Base-by-base conservation (phyloP, 2,329 filamentous ascomycete species). In the Tolypocladium endophyticum region DNA sequence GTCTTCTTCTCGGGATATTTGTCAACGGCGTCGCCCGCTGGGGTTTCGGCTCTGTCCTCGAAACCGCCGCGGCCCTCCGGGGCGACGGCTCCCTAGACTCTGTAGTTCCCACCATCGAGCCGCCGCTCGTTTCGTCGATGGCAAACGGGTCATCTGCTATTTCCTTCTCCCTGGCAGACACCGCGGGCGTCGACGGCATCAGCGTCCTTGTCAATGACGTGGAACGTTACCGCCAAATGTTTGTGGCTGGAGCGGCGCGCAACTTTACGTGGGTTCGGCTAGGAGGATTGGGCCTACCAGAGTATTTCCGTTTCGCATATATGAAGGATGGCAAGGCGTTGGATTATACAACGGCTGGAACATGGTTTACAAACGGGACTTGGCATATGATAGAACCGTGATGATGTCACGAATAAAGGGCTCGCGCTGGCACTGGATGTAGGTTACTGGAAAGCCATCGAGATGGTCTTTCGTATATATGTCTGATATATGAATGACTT, bases 1-100 rank as follows among this genome's bases (percentile, higher is more conserved):
- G 94, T 14, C 77, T 99, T 1, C 79, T 99, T 0, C 77, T 97
- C 11, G 94, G 94, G 0, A 81, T 97, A 0, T 97, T 97, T 72
- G 87, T 97, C 75, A 97, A 97, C 70, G 93, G 94, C 57, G 86
- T 94, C 61, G 93, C 92, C 4, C 83, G 93, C 54, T 97, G 94
- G 94, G 93, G 92, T 0, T 99, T 96, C 71, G 92, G 91, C 63
- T 82, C 88, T 0, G 85, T 97, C 55, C 81, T 99, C 18, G 87
- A 99, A 73, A 97, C 94, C 0, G 84, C 89, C 0, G 81, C 74
- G 0, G 85, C 86, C 0, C 75, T 99, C 28, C 85, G 86, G 58
- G 86, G 84, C n/a, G 86, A 88, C 63, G 84, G 83, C 0, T 82
- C 86, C 61, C 73, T 82, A 38, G 84, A 84, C 14, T 86, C 85